Base-by-base conservation (phyloP, 305 asterid genomes). In the Withania somnifera region DNA sequence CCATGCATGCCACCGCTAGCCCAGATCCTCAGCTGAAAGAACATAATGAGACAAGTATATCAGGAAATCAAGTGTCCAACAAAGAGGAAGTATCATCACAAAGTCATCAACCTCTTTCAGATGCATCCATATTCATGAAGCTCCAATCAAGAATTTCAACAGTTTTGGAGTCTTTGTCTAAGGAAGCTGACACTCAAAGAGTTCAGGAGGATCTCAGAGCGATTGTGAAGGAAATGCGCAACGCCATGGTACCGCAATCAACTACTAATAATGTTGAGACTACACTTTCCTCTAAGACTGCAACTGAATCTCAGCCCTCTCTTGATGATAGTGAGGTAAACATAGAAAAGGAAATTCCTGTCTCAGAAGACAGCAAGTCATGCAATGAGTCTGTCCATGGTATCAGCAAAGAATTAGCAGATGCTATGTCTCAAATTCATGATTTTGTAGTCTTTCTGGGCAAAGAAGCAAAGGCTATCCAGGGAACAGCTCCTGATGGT, bases 101-200 rank as follows among this genome's bases (percentile, higher is more conserved):
- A 42, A 82, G 80, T 86, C 84, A 82, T 84, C 90, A 79, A 83
- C 82, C 77, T 54, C 88, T 80, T 78, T 84, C 86, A 38, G 90
- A 89, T 60, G 81, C 86, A 57, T 82, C 81, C 78, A 83, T 91
- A 79, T 84, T 87, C 83, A 84, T 53, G 87, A 88, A 87, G 75
- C 90, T 96, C 58, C 92, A 88, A 80, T 87, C 97, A 34, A 87
- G 87, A 84, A 90, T 96, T 82, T 89, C 91, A 2, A 75, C 40
- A 86, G 90, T 90, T 36, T 91, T 94, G 77, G 93, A 94, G 53
- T 86, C 90, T 67, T 77, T 91, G 78, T 80, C 89, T 30, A 89
- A 86, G 61, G 93, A 92, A 64, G 88, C 87, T 76, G 93, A 96
- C 75, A 79, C 84, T 84, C 89, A 88, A 86, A 89, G 88, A 36